These are phyloP conservation scores for Alternaria dauci DNA, from an alignment of 2,329 filamentous ascomycete species.

Conservation along the genomic window DNA sequence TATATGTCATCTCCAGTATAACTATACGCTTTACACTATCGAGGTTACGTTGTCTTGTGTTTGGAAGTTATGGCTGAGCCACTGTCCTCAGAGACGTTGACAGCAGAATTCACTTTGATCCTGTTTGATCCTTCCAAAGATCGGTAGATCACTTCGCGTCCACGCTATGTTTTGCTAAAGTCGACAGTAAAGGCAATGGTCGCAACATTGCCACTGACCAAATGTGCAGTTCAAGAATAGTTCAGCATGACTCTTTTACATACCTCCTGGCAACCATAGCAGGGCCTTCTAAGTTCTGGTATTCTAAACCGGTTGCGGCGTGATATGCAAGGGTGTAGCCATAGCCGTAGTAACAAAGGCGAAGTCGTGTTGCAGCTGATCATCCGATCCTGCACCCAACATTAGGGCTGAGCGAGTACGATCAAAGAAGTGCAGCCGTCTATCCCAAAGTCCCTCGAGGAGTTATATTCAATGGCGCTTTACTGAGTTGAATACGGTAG, in stretches of 20 bases:
- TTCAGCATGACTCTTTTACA: not conserved
- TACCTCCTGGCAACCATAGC: not conserved
- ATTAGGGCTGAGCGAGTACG: not conserved
- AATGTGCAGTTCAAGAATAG: not conserved
- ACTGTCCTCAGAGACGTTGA: not conserved
- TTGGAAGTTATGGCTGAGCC: not conserved
- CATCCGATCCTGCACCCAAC: not conserved
- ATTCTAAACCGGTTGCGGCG: not conserved
- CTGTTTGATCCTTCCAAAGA: not conserved
- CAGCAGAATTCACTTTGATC: not conserved
- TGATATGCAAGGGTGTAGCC: not conserved
- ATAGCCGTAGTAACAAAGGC: slow-evolving; percentile 8
- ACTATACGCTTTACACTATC: not conserved
- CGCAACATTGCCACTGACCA: not conserved
- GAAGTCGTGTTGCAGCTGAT: not conserved
- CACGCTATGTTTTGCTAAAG: not conserved
- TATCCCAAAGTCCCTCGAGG: not conserved
- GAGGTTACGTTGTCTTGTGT: not conserved
- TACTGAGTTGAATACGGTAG: not conserved
- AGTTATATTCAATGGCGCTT: not conserved
- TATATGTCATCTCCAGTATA: not conserved
- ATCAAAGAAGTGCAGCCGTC: not conserved
- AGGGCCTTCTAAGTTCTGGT: not conserved
- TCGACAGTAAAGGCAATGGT: not conserved
- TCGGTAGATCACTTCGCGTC: not conserved